Conservation (phyloP, 2,329 filamentous ascomycete genomes). For the Akanthomyces dipterigenus region DNA sequence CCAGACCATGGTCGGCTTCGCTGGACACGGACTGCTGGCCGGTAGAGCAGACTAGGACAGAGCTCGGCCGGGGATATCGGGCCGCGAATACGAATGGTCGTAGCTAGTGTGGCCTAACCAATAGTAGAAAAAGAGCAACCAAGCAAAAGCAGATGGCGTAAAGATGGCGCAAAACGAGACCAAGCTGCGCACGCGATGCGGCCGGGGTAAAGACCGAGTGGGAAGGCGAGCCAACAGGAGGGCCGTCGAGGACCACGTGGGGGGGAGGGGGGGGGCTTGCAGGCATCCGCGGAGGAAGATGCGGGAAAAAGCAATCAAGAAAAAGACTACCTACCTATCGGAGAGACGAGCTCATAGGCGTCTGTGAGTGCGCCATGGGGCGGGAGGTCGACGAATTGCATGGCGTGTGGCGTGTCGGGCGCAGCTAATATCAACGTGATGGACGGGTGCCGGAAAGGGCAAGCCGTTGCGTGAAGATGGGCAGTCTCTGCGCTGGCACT, state of each 20-base stretch:
- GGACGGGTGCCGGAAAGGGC: not conserved
- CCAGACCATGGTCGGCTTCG: not conserved
- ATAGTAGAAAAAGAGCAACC: not conserved
- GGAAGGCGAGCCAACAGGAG: not conserved
- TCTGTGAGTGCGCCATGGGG: not conserved
- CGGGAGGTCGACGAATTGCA: not conserved
- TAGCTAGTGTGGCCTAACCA: not conserved
- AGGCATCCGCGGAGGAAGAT: not conserved
- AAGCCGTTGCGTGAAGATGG: slow-evolving; percentile 1
- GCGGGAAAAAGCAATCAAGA: not conserved
- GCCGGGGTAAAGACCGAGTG: not conserved
- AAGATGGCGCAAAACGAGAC: not conserved
- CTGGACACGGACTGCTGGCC: not conserved
- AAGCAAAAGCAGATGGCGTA: not conserved
- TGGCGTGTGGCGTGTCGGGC: not conserved
- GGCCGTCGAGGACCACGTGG: not conserved
- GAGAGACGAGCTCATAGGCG: slow-evolving; percentile 7
- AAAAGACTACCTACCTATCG: slow-evolving; percentile 1
- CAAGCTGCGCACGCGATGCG: not conserved
- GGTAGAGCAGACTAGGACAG: not conserved
- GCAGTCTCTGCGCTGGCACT: not conserved
- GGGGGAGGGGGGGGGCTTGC: not conserved
- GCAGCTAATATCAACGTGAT: not conserved
- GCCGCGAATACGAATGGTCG: not conserved
- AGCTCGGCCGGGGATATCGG: not conserved